These are phyloP conservation scores for Pythium brassicae DNA, from an alignment of 352 stramenopile species.

Conservation along the genomic window DNA sequence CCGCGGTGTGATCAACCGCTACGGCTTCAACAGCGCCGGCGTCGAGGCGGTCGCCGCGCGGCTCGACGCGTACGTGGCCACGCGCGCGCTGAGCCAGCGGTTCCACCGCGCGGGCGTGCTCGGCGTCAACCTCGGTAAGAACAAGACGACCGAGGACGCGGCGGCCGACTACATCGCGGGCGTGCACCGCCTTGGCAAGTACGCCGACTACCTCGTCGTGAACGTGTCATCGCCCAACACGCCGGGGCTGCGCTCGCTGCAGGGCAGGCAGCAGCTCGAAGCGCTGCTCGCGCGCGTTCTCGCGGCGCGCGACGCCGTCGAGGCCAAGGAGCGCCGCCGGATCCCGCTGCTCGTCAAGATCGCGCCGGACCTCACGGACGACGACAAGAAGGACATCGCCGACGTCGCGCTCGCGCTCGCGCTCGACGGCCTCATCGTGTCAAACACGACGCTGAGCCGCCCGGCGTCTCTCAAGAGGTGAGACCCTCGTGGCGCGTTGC, in stretches of 20 bases:
- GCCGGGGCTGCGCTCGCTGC: constrained; percentile 75
- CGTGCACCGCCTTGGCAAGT: constrained; percentile 89
- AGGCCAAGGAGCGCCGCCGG: constrained; percentile 41
- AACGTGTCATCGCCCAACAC: constrained; percentile 98
- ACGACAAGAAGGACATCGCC: constrained; percentile 95
- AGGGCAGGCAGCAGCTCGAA: constrained; percentile 80
- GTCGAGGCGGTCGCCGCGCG: constrained; percentile 71
- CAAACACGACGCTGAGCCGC: constrained; percentile 95
- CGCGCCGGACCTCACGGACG: constrained; percentile 92
- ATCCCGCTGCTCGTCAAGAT: constrained; percentile 97
- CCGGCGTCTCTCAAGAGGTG: constrained; percentile 78
- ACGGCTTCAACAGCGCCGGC: constrained; percentile 97
- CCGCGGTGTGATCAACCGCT: constrained; percentile 96
- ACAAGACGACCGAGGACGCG: constrained; percentile 89
- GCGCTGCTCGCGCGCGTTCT: constrained; percentile 71
- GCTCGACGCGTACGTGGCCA: constrained; percentile 54
- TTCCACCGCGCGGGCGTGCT: constrained; percentile 80
- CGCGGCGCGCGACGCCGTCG: constrained; percentile 58
- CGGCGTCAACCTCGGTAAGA: constrained; percentile 98
- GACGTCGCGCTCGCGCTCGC: constrained; percentile 79
- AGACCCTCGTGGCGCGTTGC: neutral
- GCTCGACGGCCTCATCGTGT: constrained; percentile 96
- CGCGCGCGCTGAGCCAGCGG: constrained; percentile 22
- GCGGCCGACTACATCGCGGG: constrained; percentile 89
- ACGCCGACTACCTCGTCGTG: constrained; percentile 97